A percentile compares a stretch with the other conserved stretches of the same genome.
Evolutionary conservation across 768 basidiomycete species (phyloP).

Genomic region (Coprinopsis sp.): DNA sequence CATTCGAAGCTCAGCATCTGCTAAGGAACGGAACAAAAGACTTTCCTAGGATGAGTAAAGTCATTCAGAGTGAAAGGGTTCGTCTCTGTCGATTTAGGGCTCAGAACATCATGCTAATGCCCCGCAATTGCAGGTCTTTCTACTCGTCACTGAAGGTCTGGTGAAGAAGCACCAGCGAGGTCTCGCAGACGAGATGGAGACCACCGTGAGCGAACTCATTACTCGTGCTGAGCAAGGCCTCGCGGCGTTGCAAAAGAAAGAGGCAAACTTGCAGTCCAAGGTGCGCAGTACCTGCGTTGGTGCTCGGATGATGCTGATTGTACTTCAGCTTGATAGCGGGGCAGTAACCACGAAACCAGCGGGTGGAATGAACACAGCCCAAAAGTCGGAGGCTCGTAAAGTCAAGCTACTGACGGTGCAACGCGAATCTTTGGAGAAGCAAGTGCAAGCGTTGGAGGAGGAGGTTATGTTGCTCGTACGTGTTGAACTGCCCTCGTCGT

Average conservation of each 20-base stretch:
- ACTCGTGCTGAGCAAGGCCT: conserved; percentile 68
- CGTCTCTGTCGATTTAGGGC: conserved; percentile 11
- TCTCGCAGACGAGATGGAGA: conserved; percentile 76
- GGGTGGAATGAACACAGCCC: conserved; percentile 46
- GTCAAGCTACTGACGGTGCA: conserved; percentile 63
- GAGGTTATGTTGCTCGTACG: conserved; percentile 57
- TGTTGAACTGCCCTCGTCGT: too few relatives aligned
- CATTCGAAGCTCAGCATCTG: conserved; percentile 62
- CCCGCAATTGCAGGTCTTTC: conserved; percentile 53
- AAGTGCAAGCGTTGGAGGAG: conserved; percentile 53
- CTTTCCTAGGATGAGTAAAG: conserved; percentile 62
- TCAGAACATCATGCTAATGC: neutral
- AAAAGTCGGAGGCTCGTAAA: conserved; percentile 64
- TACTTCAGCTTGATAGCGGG: conserved; percentile 50
- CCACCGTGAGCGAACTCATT: conserved; percentile 71
- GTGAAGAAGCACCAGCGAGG: conserved; percentile 72
- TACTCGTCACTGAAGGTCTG: conserved; percentile 68
- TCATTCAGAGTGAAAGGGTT: conserved; percentile 67
- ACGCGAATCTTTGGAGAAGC: conserved; percentile 61
- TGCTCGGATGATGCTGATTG: conserved; percentile 1
- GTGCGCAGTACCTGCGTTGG: conserved; percentile 28
- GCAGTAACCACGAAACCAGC: conserved; percentile 41
- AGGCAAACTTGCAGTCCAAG: conserved; percentile 58
- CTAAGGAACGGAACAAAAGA: conserved; percentile 69
- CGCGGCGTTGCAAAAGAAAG: conserved; percentile 55